Percentiles rank a stretch among this genome's conserved stretches.
Evolutionary conservation across 2,329 filamentous ascomycete genomes (phyloP).

Genomic region (Fusarium sp.): DNA sequence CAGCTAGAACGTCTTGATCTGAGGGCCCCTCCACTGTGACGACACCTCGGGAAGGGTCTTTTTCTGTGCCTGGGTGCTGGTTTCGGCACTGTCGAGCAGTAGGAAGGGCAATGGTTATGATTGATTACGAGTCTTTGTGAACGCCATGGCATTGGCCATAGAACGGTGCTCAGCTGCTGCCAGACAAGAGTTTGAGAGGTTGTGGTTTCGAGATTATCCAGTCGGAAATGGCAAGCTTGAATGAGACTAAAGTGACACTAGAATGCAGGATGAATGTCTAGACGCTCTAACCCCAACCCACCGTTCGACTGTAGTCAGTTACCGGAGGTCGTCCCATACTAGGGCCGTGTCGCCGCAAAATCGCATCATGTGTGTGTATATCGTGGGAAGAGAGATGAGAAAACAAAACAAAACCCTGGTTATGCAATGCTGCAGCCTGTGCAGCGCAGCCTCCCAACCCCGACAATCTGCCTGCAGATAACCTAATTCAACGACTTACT

Average conservation of each 20-base stretch:
- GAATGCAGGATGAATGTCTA: conserved; percentile 30
- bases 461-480: conserved; percentile 34
- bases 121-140: not conserved
- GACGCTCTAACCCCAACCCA: conserved; percentile 36
- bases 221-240: conserved; percentile 39
- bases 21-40: conserved; percentile 36
- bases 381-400: conserved; percentile 21
- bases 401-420: conserved; percentile 26
- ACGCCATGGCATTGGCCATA: not conserved
- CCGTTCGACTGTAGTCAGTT: conserved; percentile 14
- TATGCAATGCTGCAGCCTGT: conserved; percentile 41
- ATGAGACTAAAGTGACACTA: conserved; percentile 32
- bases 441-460: conserved; percentile 25
- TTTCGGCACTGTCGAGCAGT: conserved; percentile 7
- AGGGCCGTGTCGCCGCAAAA: conserved; percentile 28
- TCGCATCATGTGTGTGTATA: conserved; percentile 31
- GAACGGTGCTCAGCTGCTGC: conserved; percentile 2
- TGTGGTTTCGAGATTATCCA: conserved; percentile 9
- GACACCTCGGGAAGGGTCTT: conserved; percentile 32
- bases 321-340: conserved; percentile 31
- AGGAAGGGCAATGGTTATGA: not conserved
- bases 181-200: conserved; percentile 17
- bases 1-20: conserved; percentile 36
- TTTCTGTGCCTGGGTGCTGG: not conserved
- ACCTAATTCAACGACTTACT: conserved; percentile 26